Base-by-base conservation (phyloP, 169 alveolate genomes). In the Babesia bovis region DNA sequence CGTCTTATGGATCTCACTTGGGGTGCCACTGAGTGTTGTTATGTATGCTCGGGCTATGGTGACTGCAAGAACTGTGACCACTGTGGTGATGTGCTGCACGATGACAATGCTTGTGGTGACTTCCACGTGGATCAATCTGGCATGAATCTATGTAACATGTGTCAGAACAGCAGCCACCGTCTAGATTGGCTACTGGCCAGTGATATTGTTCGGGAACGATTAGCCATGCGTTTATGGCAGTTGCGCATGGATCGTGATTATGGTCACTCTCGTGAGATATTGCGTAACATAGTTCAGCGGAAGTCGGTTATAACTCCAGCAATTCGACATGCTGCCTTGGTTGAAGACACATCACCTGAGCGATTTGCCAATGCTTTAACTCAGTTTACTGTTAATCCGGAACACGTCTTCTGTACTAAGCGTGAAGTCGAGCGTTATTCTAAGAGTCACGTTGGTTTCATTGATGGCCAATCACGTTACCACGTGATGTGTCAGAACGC, bases 1-100 rank as follows among this genome's bases (percentile, higher is more conserved):
- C 56, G 49, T 30, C 44, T 81, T 13, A 28, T 81, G 61, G 88
- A 81, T 30, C 52, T 81, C 19, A 70, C 88, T 51, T 81, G 88
- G 88, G 88, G 88, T 7, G 41, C 71, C 13, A 81, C 68, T 0
- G 88, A 81, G 38, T 35, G 72, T 17, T 81, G 88, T 41, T 63
- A 45, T 23, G 88, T 57, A 15, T 81, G 88, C 42, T 69, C 77
- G 4, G 88, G 88, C 28, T 81, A 81, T 23, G 88, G 88, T 1
- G 88, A 81, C 44, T 81, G 88, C 59, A 81, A 56, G 41, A 42
- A 51, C 52, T 81, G 88, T 52, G 88, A 81, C 42, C 35, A 56
- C 36, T 81, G 88, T 21, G 88, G 88, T 25, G 81, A 71, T 45
- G 84, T 81, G 23, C 63, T 81, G 17, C 88, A 81, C 41, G 88